phyloP scores from a whole-genome alignment of 2,329 filamentous ascomycete genomes.

The Fusarium denticulatum region DNA sequence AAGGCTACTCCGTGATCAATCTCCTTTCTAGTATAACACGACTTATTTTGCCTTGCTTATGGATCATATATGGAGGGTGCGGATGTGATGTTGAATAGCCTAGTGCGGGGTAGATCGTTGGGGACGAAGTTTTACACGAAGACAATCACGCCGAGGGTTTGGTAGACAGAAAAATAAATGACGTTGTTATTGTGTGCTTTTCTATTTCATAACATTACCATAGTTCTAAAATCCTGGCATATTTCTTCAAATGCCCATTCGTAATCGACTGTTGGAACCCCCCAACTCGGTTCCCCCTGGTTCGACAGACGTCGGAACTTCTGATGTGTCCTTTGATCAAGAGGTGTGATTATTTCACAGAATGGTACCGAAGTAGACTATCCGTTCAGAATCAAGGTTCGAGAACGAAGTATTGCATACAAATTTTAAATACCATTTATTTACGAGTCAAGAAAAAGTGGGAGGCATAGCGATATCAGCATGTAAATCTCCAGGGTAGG shows the following conservation, averaged over 20 bases:
- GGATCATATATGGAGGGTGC: slow-evolving; percentile 9
- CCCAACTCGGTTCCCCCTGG: too few relatives aligned
- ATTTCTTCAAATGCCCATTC: background rate
- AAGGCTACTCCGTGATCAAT: slow-evolving; percentile 70
- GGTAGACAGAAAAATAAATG: slow-evolving; percentile 44
- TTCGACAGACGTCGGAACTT: background rate
- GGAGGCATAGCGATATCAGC: background rate
- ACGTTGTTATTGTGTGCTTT: slow-evolving; percentile 18
- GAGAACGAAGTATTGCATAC: background rate
- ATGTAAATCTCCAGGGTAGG: slow-evolving; percentile 16
- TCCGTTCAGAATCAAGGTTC: too few relatives aligned
- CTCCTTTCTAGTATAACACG: slow-evolving; percentile 14
- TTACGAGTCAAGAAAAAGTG: background rate
- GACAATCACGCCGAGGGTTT: slow-evolving; percentile 37
- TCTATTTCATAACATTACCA: background rate
- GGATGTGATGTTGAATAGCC: slow-evolving; percentile 38
- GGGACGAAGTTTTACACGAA: slow-evolving; percentile 40
- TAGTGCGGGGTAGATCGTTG: slow-evolving; percentile 35
- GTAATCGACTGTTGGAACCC: too few relatives aligned
- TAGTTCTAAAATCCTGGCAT: background rate
- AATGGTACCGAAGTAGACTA: too few relatives aligned
- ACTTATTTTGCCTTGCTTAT: slow-evolving; percentile 32
- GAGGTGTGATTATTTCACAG: background rate
- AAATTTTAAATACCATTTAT: background rate
- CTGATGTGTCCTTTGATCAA: background rate